Evolutionary conservation across 805 yeast genomes (phyloP).

Genomic region (Suhomyces sp.): DNA sequence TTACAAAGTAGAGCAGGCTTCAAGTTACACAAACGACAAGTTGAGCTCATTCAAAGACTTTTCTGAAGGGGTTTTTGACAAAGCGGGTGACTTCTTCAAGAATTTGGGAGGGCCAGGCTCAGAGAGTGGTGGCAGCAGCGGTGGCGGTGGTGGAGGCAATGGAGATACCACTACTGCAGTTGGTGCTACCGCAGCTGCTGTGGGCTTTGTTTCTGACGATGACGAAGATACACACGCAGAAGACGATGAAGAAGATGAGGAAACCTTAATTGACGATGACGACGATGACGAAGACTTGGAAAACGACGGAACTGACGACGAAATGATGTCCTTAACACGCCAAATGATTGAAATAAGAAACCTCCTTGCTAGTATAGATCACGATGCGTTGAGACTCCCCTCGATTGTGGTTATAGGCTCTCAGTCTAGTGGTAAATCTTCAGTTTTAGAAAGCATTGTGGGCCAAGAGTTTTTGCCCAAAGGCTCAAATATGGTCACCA

Average conservation of each 20-base stretch:
- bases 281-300: conserved; percentile 45
- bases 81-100: conserved; percentile 43
- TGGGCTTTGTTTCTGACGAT: conserved; percentile 37
- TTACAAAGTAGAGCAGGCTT: conserved; percentile 87
- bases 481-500: conserved; percentile 96
- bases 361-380: conserved; percentile 71
- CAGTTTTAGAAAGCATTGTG: conserved; percentile 92
- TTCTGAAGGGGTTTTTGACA: conserved; percentile 53
- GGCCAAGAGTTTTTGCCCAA: conserved; percentile 98
- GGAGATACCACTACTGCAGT: conserved; percentile 39
- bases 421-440: conserved; percentile 95
- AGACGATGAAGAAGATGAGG: conserved; percentile 42
- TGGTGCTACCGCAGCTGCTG: conserved; percentile 57
- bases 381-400: conserved; percentile 79
- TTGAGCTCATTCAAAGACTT: conserved; percentile 60
- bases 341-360: conserved; percentile 96
- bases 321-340: conserved; percentile 84
- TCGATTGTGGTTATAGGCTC: conserved; percentile 97
- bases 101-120: conserved; percentile 23
- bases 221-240: conserved; percentile 17
- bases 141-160: conserved; percentile 19
- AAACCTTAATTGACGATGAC: conserved; percentile 42
- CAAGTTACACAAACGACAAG: conserved; percentile 65
- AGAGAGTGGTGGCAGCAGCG: conserved; percentile 26
- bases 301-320: conserved; percentile 63